phyloP scores from a whole-genome alignment of 1,139 yeast species.

The Saccharomyces hybrid region DNA sequence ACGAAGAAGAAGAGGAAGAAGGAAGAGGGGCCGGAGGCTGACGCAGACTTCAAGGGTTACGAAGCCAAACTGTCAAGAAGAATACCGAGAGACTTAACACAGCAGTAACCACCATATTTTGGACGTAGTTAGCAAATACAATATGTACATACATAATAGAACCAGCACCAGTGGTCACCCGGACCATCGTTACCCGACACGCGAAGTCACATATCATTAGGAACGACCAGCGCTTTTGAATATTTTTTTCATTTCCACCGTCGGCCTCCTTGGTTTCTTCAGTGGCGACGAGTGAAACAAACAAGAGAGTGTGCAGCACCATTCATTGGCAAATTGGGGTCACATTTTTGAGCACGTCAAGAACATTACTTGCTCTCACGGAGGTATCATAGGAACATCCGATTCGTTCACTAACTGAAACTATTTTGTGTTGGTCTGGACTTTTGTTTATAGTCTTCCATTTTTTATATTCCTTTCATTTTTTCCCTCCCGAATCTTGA shows the following conservation, averaged over 20 bases:
- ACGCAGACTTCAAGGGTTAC: slow-evolving; percentile 4
- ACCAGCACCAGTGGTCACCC: background rate
- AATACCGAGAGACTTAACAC: background rate
- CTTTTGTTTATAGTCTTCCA: background rate
- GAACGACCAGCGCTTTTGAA: background rate
- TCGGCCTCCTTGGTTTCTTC: background rate
- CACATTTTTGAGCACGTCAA: background rate
- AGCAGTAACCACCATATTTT: background rate
- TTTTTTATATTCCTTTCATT: background rate
- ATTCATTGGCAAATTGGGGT: background rate
- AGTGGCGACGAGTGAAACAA: background rate
- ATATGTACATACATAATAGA: background rate
- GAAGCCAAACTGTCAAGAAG: slow-evolving; percentile 1
- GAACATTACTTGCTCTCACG: background rate
- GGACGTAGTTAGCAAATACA: background rate
- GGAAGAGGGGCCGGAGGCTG: slow-evolving; percentile 3
- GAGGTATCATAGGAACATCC: background rate
- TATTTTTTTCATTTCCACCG: background rate
- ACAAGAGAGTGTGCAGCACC: background rate
- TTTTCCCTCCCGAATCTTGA: background rate
- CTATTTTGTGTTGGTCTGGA: background rate
- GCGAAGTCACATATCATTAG: background rate
- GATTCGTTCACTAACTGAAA: background rate
- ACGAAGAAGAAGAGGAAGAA: slow-evolving; percentile 3
- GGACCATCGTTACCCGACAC: background rate